phyloP scores from a whole-genome alignment of 2,329 filamentous ascomycete genomes.

The Emergomyces pasteurianus region DNA sequence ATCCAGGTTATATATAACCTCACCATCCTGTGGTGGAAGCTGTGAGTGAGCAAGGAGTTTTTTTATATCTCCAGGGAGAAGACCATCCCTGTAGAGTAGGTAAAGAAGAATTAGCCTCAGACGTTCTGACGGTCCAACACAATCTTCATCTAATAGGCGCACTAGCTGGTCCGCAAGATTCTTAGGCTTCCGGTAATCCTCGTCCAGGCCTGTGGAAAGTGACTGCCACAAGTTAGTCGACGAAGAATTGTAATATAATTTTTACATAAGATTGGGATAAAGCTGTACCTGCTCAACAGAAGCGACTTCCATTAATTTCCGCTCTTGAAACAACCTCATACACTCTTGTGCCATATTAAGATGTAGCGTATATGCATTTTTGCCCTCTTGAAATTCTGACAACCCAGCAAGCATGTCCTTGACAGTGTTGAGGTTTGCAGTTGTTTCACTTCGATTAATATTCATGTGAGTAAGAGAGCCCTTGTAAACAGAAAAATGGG shows the following conservation, averaged over 20 bases:
- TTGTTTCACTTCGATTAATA: constrained; percentile 43
- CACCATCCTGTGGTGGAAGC: constrained; percentile 60
- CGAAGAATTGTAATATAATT: neutral
- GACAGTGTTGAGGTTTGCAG: constrained; percentile 75
- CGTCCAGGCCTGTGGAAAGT: constrained; percentile 81
- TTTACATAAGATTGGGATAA: neutral
- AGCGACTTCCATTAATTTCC: constrained; percentile 77
- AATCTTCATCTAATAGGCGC: constrained; percentile 75
- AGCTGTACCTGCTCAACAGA: constrained; percentile 61
- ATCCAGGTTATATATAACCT: constrained; percentile 62
- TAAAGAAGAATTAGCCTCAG: constrained; percentile 79
- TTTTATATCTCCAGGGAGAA: constrained; percentile 71
- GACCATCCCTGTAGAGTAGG: constrained; percentile 71
- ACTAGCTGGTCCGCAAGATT: constrained; percentile 77
- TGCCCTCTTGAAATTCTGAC: constrained; percentile 89
- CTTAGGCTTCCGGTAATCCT: constrained; percentile 84
- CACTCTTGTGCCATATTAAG: constrained; percentile 94
- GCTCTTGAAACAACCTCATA: constrained; percentile 81
- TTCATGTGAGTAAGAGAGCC: constrained; percentile 4
- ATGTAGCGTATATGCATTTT: constrained; percentile 88
- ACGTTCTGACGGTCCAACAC: constrained; percentile 59
- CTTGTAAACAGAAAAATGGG: neutral
- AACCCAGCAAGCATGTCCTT: constrained; percentile 94
- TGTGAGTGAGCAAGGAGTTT: constrained; percentile 74
- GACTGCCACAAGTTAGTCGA: constrained; percentile 35